A percentile compares a stretch with the other conserved stretches of the same genome.
Evolutionary conservation across 805 yeast species (phyloP).

Genomic region (Metschnikowia dekortorum): DNA sequence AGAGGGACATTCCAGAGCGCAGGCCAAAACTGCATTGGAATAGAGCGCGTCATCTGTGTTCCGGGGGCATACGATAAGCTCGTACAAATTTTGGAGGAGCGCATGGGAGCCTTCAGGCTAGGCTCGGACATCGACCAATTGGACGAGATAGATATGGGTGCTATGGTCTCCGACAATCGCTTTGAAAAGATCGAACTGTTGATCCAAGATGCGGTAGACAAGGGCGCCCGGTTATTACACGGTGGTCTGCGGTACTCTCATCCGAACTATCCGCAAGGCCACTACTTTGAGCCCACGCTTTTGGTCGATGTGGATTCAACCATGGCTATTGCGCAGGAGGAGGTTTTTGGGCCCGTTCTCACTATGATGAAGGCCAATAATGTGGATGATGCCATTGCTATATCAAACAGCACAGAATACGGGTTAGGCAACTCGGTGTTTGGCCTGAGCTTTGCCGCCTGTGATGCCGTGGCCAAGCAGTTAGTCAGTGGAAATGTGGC

Average conservation of each 20-base stretch:
- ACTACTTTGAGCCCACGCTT: slow-evolving; percentile 87
- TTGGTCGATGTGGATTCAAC: slow-evolving; percentile 70
- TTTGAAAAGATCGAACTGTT: slow-evolving; percentile 64
- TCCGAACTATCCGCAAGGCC: slow-evolving; percentile 94
- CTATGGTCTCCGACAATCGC: slow-evolving; percentile 78
- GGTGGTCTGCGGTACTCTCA: slow-evolving; percentile 84
- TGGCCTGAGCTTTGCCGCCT: slow-evolving; percentile 55
- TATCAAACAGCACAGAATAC: slow-evolving; percentile 81
- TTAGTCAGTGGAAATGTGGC: slow-evolving; percentile 89
- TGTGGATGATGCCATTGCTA: slow-evolving; percentile 61
- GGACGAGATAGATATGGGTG: slow-evolving; percentile 94
- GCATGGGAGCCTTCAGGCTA: slow-evolving; percentile 61
- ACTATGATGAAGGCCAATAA: slow-evolving; percentile 69
- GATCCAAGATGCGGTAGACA: slow-evolving; percentile 65
- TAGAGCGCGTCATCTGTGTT: slow-evolving; percentile 86
- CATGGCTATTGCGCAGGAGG: slow-evolving; percentile 81
- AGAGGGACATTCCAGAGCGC: slow-evolving; percentile 96
- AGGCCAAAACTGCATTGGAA: slow-evolving; percentile 97
- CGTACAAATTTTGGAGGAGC: slow-evolving; percentile 49
- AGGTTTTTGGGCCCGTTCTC: slow-evolving; percentile 91
- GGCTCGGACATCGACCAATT: slow-evolving; percentile 92
- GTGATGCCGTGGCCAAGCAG: slow-evolving; percentile 58
- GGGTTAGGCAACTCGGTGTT: slow-evolving; percentile 93
- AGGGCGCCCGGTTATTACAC: slow-evolving; percentile 73
- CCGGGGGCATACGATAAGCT: slow-evolving; percentile 63